These are phyloP conservation scores for Dissophora ornata DNA, from an alignment of 192 early-diverging fungal species.

Conservation along the genomic window DNA sequence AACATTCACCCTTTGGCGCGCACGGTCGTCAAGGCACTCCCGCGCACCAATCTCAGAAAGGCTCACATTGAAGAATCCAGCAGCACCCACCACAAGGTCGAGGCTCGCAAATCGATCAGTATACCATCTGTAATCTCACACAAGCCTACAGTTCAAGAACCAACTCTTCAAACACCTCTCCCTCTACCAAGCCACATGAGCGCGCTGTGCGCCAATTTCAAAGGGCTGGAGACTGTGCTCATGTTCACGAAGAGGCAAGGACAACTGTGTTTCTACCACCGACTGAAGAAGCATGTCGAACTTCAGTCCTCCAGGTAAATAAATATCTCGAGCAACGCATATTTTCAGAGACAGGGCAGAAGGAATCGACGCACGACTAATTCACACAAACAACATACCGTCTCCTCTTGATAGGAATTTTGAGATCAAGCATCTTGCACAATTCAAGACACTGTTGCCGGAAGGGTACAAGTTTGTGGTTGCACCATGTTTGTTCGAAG, in stretches of 20 bases:
- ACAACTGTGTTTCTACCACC: constrained; percentile 38
- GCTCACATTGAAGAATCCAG: neutral
- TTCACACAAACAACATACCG: neutral
- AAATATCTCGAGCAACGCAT: neutral
- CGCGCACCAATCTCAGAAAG: neutral
- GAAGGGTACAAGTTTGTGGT: constrained; percentile 25
- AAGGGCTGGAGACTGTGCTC: constrained; percentile 22
- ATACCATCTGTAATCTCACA: constrained; percentile 11
- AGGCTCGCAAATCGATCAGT: neutral
- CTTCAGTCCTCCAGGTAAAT: constrained; percentile 36
- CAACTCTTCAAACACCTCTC: neutral
- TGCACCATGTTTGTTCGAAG: constrained; percentile 36
- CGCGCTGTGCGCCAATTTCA: constrained; percentile 22
- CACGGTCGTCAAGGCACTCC: constrained; percentile 22
- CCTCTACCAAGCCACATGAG: constrained; percentile 36
- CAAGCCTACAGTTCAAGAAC: neutral
- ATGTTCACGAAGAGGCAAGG: constrained; percentile 29
- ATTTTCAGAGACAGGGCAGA: neutral
- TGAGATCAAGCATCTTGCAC: constrained; percentile 47
- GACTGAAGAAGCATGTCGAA: constrained; percentile 33
- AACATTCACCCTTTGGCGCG: constrained; percentile 42
- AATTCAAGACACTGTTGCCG: constrained; percentile 43
- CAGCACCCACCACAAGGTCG: neutral
- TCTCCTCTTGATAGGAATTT: constrained; percentile 29
- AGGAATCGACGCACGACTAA: too few species aligned